Evolutionary conservation across 257 asterid species (phyloP).

Genomic region (Fraxinus cuspidata): DNA sequence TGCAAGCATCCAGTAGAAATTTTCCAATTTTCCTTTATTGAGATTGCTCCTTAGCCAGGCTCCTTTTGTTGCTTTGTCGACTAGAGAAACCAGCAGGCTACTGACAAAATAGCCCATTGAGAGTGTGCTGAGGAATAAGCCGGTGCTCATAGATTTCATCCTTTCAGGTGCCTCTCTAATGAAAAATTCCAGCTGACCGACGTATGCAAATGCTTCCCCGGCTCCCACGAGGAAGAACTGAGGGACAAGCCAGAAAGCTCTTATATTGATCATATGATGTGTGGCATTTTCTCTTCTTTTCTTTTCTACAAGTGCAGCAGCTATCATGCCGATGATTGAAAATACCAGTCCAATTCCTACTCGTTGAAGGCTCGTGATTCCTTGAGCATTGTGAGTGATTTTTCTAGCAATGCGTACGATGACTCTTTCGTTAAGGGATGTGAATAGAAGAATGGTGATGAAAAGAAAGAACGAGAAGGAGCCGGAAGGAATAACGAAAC

Average conservation of each 20-base stretch:
- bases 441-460: conserved; percentile 69
- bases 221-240: conserved; percentile 88
- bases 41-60: conserved; percentile 67
- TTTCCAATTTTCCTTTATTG: conserved; percentile 56
- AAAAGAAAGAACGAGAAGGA: conserved; percentile 77
- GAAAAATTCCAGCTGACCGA: conserved; percentile 90
- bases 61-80: conserved; percentile 47
- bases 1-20: conserved; percentile 81
- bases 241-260: conserved; percentile 84
- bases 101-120: conserved; percentile 82
- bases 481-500: conserved; percentile 67
- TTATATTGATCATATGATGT: conserved; percentile 22
- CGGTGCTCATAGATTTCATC: conserved; percentile 94
- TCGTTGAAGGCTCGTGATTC: conserved; percentile 71
- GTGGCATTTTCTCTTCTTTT: conserved; percentile 33
- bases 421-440: conserved; percentile 67
- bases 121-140: conserved; percentile 72
- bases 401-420: conserved; percentile 59
- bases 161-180: conserved; percentile 83
- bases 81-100: conserved; percentile 67
- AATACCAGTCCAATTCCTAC: conserved; percentile 69
- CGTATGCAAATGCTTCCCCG: conserved; percentile 86
- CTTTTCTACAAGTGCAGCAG: conserved; percentile 63
- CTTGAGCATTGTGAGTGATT: conserved; percentile 55
- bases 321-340: conserved; percentile 70